Evolutionary conservation across 2,329 filamentous ascomycete species (phyloP).

Genomic region (Beauveria medogensis): DNA sequence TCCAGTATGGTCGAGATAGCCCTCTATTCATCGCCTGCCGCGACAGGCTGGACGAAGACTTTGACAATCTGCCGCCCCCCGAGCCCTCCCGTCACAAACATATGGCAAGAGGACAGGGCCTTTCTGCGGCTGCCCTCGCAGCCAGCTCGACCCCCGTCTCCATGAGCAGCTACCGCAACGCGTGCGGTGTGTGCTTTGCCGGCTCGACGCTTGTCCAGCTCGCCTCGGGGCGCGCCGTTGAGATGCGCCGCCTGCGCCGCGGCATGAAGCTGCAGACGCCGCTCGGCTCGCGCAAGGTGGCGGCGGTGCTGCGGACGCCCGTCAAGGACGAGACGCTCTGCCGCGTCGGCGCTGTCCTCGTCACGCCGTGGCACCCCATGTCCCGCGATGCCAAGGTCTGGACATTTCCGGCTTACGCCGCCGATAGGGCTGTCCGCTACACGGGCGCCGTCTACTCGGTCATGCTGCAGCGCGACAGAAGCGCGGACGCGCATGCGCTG

Average conservation of each 20-base stretch:
- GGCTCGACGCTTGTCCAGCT: conserved; percentile 39
- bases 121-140: not conserved
- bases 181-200: conserved; percentile 43
- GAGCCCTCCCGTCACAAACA: conserved; percentile 23
- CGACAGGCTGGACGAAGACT: conserved; percentile 39
- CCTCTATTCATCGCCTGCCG: conserved; percentile 44
- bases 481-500: conserved; percentile 42
- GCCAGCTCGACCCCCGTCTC: conserved; percentile 14
- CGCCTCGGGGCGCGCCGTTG: conserved; percentile 29
- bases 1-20: conserved; percentile 43
- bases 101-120: not conserved
- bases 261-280: conserved; percentile 45
- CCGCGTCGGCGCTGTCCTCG: conserved; percentile 36
- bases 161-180: conserved; percentile 38
- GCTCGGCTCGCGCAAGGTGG: conserved; percentile 38
- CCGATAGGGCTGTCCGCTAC: conserved; percentile 29
- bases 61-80: conserved; percentile 39
- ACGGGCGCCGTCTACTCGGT: conserved; percentile 50
- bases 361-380: conserved; percentile 56
- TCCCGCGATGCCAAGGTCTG: conserved; percentile 30
- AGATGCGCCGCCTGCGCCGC: conserved; percentile 34
- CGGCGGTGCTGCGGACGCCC: conserved; percentile 41
- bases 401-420: conserved; percentile 37
- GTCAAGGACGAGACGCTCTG: conserved; percentile 35
- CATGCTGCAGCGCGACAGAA: conserved; percentile 38